These are phyloP conservation scores for Candida sp. DNA, from an alignment of 1,139 yeast genomes.

Conservation along the genomic window DNA sequence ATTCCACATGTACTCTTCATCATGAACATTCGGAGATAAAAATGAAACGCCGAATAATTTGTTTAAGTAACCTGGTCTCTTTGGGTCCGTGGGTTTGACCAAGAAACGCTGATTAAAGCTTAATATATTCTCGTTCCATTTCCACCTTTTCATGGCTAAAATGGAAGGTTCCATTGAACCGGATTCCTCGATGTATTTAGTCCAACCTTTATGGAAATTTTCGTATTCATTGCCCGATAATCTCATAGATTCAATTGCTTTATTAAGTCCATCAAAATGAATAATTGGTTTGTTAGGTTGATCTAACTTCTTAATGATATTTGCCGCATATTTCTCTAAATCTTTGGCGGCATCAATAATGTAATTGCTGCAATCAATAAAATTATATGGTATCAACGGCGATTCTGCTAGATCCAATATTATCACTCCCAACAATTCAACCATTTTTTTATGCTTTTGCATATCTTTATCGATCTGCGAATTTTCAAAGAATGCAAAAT, in stretches of 20 bases:
- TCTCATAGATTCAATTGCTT: constrained; percentile 20
- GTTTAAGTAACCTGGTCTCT: constrained; percentile 69
- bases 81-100: constrained; percentile 42
- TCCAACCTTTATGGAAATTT: constrained; percentile 57
- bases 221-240: constrained; percentile 24
- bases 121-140: constrained; percentile 70
- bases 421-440: constrained; percentile 53
- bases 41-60: constrained; percentile 68
- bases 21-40: constrained; percentile 42
- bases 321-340: constrained; percentile 25
- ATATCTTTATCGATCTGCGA: constrained; percentile 52
- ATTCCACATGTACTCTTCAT: constrained; percentile 48
- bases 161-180: constrained; percentile 65
- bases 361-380: constrained; percentile 44
- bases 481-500: constrained; percentile 51
- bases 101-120: constrained; percentile 55
- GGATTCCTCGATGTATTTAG: constrained; percentile 26
- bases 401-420: constrained; percentile 61
- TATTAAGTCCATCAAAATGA: constrained; percentile 22
- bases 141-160: constrained; percentile 68
- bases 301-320: constrained; percentile 7
- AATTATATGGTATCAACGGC: constrained; percentile 73
- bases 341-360: constrained; percentile 47
- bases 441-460: constrained; percentile 54
- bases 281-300: constrained; percentile 19